A percentile compares a stretch with the other conserved stretches of the same genome.
phyloP scores from a whole-genome alignment of 1,139 yeast species.

The Yueomyces sp. region DNA sequence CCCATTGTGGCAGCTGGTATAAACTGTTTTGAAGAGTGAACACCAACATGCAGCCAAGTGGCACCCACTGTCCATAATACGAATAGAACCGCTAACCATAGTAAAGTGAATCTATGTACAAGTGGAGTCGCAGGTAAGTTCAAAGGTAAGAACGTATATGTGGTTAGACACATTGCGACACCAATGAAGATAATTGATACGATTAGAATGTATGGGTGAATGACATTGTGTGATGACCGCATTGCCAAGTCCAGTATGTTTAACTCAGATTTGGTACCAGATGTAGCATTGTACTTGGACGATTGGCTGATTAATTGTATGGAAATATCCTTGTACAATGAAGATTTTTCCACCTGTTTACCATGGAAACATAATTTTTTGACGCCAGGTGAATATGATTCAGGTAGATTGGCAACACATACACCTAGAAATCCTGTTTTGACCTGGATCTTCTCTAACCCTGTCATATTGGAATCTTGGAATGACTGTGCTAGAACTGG shows the following conservation, averaged over 20 bases:
- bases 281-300: neutral
- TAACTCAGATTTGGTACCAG: constrained; percentile 6
- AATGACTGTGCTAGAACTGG: constrained; percentile 16
- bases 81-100: constrained; percentile 29
- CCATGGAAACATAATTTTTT: constrained; percentile 18
- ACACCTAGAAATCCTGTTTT: constrained; percentile 23
- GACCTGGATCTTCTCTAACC: constrained; percentile 16
- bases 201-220: constrained; percentile 45
- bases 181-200: constrained; percentile 36
- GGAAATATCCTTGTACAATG: constrained; percentile 16
- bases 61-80: constrained; percentile 59
- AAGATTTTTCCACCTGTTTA: constrained; percentile 11
- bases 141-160: constrained; percentile 35
- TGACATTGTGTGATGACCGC: constrained; percentile 24
- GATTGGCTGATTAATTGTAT: constrained; percentile 14
- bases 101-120: constrained; percentile 26
- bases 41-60: constrained; percentile 51
- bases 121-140: constrained; percentile 32
- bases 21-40: constrained; percentile 32
- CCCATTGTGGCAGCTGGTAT: constrained; percentile 42
- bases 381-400: constrained; percentile 6
- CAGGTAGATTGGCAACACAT: constrained; percentile 21
- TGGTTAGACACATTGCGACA: constrained; percentile 28
- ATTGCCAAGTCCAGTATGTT: constrained; percentile 21
- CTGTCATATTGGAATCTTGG: constrained; percentile 6